Conservation (phyloP, 2,329 filamentous ascomycete species). For the Bipolaris gigantea region DNA sequence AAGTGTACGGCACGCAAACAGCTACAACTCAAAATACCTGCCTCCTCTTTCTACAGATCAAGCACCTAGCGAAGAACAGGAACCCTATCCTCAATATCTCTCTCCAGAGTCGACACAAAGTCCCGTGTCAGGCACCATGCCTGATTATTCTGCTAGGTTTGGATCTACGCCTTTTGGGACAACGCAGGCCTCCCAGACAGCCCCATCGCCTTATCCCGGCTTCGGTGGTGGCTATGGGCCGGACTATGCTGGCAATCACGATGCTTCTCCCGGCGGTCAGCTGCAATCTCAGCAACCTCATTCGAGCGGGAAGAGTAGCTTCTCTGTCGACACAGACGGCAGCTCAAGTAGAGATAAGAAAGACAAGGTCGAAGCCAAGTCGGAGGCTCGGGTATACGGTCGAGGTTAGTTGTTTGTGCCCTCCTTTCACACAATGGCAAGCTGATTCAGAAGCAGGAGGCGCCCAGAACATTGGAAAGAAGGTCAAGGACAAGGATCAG, state of each 20-base stretch:
- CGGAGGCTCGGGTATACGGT: constrained; percentile 57
- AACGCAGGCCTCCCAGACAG: constrained; percentile 22
- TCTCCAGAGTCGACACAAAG: constrained; percentile 33
- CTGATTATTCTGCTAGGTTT: constrained; percentile 30
- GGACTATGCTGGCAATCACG: constrained; percentile 36
- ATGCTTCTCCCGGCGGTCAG: constrained; percentile 35
- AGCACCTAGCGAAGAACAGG: constrained; percentile 29
- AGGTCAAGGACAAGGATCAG: constrained; percentile 53
- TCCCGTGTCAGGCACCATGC: constrained; percentile 22
- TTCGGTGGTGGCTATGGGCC: constrained; percentile 30
- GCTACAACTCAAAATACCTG: constrained; percentile 27
- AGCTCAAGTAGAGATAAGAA: constrained; percentile 44
- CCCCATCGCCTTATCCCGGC: constrained; percentile 26
- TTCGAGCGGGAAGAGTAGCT: constrained; percentile 47
- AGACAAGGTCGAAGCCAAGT: constrained; percentile 52
- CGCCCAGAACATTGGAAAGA: constrained; percentile 58
- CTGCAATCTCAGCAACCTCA: constrained; percentile 26
- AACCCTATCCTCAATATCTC: constrained; percentile 34
- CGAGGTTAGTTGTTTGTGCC: constrained; percentile 51
- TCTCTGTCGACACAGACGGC: constrained; percentile 43
- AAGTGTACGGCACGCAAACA: constrained; percentile 27
- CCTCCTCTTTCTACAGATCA: constrained; percentile 29
- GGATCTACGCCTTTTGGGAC: constrained; percentile 35
- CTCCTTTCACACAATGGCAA: constrained; percentile 29
- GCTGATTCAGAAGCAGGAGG: constrained; percentile 46